Evolutionary conservation across 2,329 filamentous ascomycete genomes (phyloP).

Genomic region (Paecilomyces variotii): DNA sequence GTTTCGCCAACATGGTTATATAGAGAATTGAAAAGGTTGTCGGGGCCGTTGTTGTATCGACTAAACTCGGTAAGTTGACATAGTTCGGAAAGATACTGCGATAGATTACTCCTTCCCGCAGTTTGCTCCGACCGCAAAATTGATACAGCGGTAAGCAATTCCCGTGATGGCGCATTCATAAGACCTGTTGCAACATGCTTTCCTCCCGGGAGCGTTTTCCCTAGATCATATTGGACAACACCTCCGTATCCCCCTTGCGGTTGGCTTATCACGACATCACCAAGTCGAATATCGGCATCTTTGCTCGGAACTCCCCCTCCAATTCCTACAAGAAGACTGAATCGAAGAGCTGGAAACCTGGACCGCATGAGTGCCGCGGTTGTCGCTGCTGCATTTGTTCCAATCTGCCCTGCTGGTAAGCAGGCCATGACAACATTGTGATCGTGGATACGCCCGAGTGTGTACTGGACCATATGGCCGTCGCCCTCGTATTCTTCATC

Average conservation of each 20-base stretch:
- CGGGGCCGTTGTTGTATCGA: background rate
- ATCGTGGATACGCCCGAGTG: conserved; percentile 14
- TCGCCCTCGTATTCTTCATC: conserved; percentile 3
- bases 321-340: conserved; percentile 38
- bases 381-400: conserved; percentile 14
- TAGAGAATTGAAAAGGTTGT: background rate
- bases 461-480: conserved; percentile 16
- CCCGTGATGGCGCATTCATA: conserved; percentile 4
- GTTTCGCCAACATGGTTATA: conserved; percentile 1
- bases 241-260: conserved; percentile 8
- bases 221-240: conserved; percentile 21
- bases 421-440: conserved; percentile 29
- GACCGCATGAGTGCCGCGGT: conserved; percentile 8
- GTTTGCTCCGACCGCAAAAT: conserved; percentile 5
- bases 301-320: conserved; percentile 23
- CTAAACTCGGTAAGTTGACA: conserved; percentile 3
- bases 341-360: conserved; percentile 11
- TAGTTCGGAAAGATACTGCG: conserved; percentile 1
- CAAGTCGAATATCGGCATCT: conserved; percentile 20
- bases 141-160: conserved; percentile 5
- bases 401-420: conserved; percentile 23
- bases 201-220: conserved; percentile 11
- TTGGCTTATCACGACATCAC: conserved; percentile 20
- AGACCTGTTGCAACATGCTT: conserved; percentile 1
- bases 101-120: background rate